Percentiles rank a stretch among this genome's conserved stretches.
These are phyloP conservation scores for Exophiala xenobiotica DNA, from an alignment of 2,329 filamentous ascomycete genomes.

Conservation along the genomic window DNA sequence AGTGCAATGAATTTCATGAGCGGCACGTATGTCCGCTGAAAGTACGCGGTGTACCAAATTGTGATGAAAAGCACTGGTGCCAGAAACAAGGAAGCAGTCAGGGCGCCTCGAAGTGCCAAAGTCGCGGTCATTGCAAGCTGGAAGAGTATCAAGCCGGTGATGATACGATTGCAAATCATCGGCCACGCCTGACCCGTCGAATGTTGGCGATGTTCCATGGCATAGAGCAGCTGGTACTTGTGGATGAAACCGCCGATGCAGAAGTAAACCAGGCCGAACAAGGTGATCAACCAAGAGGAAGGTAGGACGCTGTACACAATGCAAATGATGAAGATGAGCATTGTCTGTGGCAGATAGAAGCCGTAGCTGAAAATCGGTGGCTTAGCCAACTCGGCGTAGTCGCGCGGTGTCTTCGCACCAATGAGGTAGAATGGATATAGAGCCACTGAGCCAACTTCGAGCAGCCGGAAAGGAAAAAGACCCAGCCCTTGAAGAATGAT, in stretches of 20 bases:
- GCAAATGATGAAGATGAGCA: conserved; percentile 92
- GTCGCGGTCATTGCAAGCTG: conserved; percentile 88
- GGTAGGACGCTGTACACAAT: conserved; percentile 88
- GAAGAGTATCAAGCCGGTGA: conserved; percentile 83
- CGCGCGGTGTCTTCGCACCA: conserved; percentile 80
- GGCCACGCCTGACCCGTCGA: conserved; percentile 92
- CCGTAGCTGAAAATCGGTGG: conserved; percentile 92
- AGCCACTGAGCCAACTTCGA: conserved; percentile 83
- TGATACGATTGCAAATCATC: conserved; percentile 90
- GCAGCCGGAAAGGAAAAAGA: conserved; percentile 83
- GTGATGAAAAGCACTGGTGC: conserved; percentile 76
- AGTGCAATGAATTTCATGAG: conserved; percentile 91
- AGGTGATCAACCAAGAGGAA: conserved; percentile 74
- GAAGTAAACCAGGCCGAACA: conserved; percentile 79
- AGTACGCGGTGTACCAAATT: conserved; percentile 86
- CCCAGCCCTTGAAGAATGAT: conserved; percentile 93
- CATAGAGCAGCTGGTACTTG: conserved; percentile 96
- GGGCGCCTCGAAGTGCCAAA: conserved; percentile 71
- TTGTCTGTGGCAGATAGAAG: conserved; percentile 88
- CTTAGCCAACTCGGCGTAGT: conserved; percentile 76
- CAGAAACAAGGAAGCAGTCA: conserved; percentile 70
- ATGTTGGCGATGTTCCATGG: conserved; percentile 96
- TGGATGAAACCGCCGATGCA: conserved; percentile 79
- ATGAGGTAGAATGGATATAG: conserved; percentile 79
- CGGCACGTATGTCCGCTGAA: conserved; percentile 76